These are phyloP conservation scores for Pythium periplocum DNA, from an alignment of 352 stramenopile genomes.

Conservation along the genomic window DNA sequence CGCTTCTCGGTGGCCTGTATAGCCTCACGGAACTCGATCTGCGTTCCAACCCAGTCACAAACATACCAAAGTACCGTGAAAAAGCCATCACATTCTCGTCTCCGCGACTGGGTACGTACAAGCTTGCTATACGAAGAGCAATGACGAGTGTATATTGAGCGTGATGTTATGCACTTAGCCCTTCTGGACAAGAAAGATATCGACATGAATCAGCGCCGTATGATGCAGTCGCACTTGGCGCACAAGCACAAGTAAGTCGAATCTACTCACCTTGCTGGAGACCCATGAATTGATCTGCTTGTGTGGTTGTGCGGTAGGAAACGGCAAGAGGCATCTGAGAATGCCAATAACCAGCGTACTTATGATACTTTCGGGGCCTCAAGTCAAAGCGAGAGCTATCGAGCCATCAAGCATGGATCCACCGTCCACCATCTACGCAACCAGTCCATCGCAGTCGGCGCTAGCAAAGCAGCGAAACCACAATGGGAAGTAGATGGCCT, in stretches of 20 bases:
- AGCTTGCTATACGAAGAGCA: background rate
- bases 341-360: constrained; percentile 4
- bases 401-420: constrained; percentile 33
- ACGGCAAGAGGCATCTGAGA: constrained; percentile 27
- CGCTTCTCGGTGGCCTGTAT: constrained; percentile 37
- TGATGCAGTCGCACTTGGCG: constrained; percentile 76
- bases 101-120: constrained; percentile 31
- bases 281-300: too few species aligned
- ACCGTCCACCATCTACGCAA: constrained; percentile 41
- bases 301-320: constrained; percentile 14
- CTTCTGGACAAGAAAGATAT: constrained; percentile 73
- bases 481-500: constrained; percentile 23
- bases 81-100: constrained; percentile 73
- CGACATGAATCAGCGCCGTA: constrained; percentile 59
- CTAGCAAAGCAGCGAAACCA: constrained; percentile 6
- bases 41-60: constrained; percentile 47
- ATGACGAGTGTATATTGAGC: background rate
- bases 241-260: constrained; percentile 57
- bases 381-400: too few species aligned
- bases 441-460: constrained; percentile 20
- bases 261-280: background rate
- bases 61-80: constrained; percentile 55
- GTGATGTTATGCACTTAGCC: constrained; percentile 14
- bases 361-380: background rate
- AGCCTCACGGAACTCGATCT: constrained; percentile 58